Evolutionary conservation across 2,329 filamentous ascomycete species (phyloP), one percentile per base, ranked within the genome.

Genomic region (Epichloe baconii): DNA sequence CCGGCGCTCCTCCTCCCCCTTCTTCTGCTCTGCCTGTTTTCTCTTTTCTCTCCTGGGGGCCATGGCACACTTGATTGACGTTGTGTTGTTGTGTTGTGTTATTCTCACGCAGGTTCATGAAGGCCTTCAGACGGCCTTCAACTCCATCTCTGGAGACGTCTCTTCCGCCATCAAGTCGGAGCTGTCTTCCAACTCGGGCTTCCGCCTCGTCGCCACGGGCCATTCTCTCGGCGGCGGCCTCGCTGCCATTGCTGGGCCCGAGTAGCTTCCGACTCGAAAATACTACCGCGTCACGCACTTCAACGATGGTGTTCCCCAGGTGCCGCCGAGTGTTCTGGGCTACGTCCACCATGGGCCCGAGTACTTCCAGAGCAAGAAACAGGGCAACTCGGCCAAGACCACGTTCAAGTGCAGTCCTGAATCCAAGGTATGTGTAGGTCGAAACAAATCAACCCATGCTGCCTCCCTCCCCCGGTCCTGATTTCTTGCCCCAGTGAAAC

Each of bases 241-340:
- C 8, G 49, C 49, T 4, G 43, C 49, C 11, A 2, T 50, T 5
- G 49, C 41, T 19, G 34, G n/a, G n/a, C n/a, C n/a, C n/a, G n/a
- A 37, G 44, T 36, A 41, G 23, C 11, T 47, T 11, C 49, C 8
- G 49, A 47, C 14, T 19, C 42, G n/a, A 6, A 46, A 17, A 2
- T 50, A 50, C 21, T 50, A 38, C 21, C 49, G 42, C 34, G 36
- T 50, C 34, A 50, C 49, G 3, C 49, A 50, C 26, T 17, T 10
- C 49, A 50, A 50, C n/a, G 49, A 50, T 11, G 49, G 49, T 36
- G 49, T 50, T 15, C 49, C 49, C 11, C 49, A 50, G 26, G 38
- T 50, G 21, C 49, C 49, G 15, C 49, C 49, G 42, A 21, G 34
- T 4, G 5, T 34, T 19, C 43, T 50, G 3, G 49, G 49, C 17